phyloP scores from a whole-genome alignment of 73 alveolate genomes.

The Diophrys appendiculata region DNA sequence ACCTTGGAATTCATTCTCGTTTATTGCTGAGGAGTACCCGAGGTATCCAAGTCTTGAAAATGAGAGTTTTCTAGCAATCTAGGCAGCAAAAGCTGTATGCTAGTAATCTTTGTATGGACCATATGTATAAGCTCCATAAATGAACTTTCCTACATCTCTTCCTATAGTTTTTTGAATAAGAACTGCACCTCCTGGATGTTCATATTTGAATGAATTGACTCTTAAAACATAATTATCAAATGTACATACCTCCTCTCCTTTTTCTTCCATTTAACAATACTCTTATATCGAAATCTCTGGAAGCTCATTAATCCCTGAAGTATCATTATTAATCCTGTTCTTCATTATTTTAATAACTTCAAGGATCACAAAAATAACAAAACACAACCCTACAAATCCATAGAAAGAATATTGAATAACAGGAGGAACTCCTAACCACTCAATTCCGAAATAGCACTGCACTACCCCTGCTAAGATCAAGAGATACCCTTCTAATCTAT shows the following conservation, averaged over 20 bases:
- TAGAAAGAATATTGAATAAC: background rate
- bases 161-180: constrained; percentile 9
- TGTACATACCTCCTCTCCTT: background rate
- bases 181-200: constrained; percentile 24
- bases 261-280: background rate
- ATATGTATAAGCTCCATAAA: constrained; percentile 24
- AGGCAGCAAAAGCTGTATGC: background rate
- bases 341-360: background rate
- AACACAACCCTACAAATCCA: background rate
- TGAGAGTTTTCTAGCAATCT: background rate
- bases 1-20: background rate
- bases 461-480: background rate
- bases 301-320: background rate
- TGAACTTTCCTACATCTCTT: constrained; percentile 11
- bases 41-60: background rate
- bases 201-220: background rate
- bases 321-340: background rate
- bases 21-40: background rate
- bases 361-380: background rate
- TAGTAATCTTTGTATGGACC: background rate
- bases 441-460: background rate
- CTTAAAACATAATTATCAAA: constrained; percentile 2
- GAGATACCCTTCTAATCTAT: background rate
- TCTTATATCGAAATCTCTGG: background rate
- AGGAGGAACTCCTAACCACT: background rate